These are phyloP conservation scores for Sarocladium strictum DNA, from an alignment of 2,329 filamentous ascomycete species.

Conservation along the genomic window DNA sequence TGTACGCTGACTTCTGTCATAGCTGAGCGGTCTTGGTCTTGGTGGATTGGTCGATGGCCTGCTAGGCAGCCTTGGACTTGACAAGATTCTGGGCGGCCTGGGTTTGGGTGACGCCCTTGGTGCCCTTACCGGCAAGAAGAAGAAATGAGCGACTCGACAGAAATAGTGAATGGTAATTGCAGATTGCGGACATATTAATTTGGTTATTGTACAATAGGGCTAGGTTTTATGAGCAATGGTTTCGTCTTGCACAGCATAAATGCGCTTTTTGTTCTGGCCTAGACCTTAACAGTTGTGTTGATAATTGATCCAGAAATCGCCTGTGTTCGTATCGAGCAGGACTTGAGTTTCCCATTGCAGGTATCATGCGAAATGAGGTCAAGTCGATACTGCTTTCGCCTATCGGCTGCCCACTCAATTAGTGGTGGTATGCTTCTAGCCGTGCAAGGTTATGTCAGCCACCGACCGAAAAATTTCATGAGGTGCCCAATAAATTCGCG, in stretches of 20 bases:
- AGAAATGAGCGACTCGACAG: conserved; percentile 21
- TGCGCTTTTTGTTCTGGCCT: background rate
- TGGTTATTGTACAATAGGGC: too few species aligned
- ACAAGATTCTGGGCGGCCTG: conserved; percentile 67
- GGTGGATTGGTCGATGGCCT: conserved; percentile 75
- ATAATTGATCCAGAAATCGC: too few species aligned
- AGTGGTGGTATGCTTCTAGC: background rate
- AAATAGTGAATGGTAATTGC: background rate
- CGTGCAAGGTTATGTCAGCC: conserved; percentile 3
- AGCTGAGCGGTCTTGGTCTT: conserved; percentile 72
- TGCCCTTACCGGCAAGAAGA: conserved; percentile 38
- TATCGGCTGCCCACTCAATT: background rate
- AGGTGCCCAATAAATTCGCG: background rate
- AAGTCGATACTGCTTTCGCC: too few species aligned
- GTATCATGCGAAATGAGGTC: too few species aligned
- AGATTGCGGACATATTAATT: background rate
- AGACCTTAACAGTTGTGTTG: too few species aligned
- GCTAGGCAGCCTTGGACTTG: conserved; percentile 69
- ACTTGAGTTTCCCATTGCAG: too few species aligned
- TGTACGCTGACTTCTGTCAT: background rate
- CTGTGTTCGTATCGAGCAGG: too few species aligned
- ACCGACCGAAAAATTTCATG: background rate
- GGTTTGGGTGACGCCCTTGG: conserved; percentile 51
- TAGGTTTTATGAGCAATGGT: background rate
- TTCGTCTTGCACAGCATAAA: too few species aligned